Evolutionary conservation across 164 flowering plant species (phyloP).

Genomic region (Umbilicus rupestris): DNA sequence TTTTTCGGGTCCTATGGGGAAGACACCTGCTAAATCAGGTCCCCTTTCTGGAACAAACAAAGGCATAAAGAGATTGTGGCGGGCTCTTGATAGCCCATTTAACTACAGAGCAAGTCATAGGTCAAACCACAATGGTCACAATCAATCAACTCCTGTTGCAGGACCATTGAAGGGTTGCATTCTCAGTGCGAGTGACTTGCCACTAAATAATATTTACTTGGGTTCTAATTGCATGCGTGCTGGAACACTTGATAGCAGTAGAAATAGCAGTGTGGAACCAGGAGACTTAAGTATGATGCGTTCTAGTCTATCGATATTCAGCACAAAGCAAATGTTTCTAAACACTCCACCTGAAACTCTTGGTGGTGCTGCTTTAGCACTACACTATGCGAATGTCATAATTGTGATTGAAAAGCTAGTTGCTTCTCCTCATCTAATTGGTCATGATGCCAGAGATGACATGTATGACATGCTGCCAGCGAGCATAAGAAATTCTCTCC

Average conservation of each 20-base stretch:
- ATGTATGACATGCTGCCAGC: slow-evolving; percentile 79
- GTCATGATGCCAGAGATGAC: slow-evolving; percentile 78
- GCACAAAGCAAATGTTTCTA: slow-evolving; percentile 30
- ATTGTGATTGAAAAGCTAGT: slow-evolving; percentile 71
- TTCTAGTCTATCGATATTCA: slow-evolving; percentile 16
- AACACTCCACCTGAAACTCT: slow-evolving; percentile 66
- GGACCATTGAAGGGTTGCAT: slow-evolving; percentile 58
- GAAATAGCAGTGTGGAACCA: slow-evolving; percentile 11
- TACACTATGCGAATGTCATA: slow-evolving; percentile 82
- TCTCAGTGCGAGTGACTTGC: slow-evolving; percentile 26
- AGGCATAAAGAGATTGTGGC: slow-evolving; percentile 24
- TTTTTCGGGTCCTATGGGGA: slow-evolving; percentile 41
- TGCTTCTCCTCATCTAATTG: slow-evolving; percentile 79
- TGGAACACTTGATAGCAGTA: slow-evolving; percentile 19
- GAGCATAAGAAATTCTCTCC: slow-evolving; percentile 42
- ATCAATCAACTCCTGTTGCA: slow-evolving; percentile 29
- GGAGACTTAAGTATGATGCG: slow-evolving; percentile 9
- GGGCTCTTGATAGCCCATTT: slow-evolving; percentile 16
- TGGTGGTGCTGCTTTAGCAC: slow-evolving; percentile 74
- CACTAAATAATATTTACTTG: slow-evolving; percentile 16
- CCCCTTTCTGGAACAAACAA: slow-evolving; percentile 26
- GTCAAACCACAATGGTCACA: slow-evolving; percentile 19
- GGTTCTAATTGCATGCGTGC: slow-evolving; percentile 26
- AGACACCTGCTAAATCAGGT: slow-evolving; percentile 30
- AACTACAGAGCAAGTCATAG: slow-evolving; percentile 15